A percentile compares a stretch with the other conserved stretches of the same genome.
Conservation (phyloP, 129 eudicot species). For the Apium graveolens region DNA sequence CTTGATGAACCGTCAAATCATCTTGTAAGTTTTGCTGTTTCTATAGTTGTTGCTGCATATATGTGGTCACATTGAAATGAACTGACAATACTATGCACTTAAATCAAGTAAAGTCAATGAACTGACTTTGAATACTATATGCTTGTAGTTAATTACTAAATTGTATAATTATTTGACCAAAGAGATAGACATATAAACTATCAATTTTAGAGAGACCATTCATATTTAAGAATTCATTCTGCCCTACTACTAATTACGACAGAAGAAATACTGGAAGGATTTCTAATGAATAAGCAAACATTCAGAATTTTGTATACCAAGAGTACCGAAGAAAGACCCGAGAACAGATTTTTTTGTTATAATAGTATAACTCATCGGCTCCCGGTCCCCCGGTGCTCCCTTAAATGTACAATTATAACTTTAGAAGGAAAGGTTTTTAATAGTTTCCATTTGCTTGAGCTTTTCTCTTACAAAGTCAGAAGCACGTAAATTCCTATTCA, state of each 20-base stretch:
- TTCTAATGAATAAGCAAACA: background rate
- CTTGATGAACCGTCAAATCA: constrained; percentile 99
- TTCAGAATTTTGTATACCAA: background rate
- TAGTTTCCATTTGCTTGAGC: background rate
- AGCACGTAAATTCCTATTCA: background rate
- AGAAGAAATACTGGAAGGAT: background rate
- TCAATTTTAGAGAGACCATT: background rate
- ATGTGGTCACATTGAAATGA: constrained; percentile 11
- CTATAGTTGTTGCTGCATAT: constrained; percentile 11
- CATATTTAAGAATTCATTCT: background rate
- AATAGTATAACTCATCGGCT: background rate
- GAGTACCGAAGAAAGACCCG: background rate
- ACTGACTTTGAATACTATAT: background rate
- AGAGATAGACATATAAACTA: background rate
- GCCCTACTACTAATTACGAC: background rate
- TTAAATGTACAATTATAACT: background rate
- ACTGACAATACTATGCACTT: background rate
- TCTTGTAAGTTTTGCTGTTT: constrained; percentile 55
- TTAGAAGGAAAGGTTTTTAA: no score
- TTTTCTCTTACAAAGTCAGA: background rate
- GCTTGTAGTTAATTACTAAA: background rate
- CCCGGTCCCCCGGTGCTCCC: no score
- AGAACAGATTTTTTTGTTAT: background rate
- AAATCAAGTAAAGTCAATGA: background rate
- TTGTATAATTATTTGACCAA: background rate